Evolutionary conservation across 768 basidiomycete genomes (phyloP).

Genomic region (Bullera alba): DNA sequence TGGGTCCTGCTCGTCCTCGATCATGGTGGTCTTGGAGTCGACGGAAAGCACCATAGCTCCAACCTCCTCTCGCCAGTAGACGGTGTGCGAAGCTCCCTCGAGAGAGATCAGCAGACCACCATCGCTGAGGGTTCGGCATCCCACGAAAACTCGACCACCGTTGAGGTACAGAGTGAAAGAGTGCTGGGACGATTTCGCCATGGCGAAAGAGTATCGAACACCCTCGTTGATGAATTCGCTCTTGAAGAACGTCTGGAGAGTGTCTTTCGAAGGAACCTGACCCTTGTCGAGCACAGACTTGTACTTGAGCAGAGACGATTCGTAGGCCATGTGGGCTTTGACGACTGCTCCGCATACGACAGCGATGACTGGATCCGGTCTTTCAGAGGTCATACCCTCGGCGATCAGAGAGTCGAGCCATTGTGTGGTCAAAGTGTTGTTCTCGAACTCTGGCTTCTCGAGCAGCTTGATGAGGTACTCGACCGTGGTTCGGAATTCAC

Average conservation of each 20-base stretch:
- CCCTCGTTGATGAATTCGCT: slow-evolving; percentile 98
- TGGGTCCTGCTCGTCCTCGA: slow-evolving; percentile 98
- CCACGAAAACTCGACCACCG: slow-evolving; percentile 85
- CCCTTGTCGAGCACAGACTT: slow-evolving; percentile 94
- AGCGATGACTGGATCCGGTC: slow-evolving; percentile 84
- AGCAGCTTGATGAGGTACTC: slow-evolving; percentile 98
- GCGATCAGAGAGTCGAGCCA: slow-evolving; percentile 98
- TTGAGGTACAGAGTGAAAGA: slow-evolving; percentile 94
- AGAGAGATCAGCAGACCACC: slow-evolving; percentile 87
- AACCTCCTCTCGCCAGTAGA: slow-evolving; percentile 98
- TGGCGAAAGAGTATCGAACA: slow-evolving; percentile 88
- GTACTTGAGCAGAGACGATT: slow-evolving; percentile 86
- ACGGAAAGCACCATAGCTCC: slow-evolving; percentile 78
- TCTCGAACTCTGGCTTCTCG: slow-evolving; percentile 89
- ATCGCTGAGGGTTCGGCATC: slow-evolving; percentile 84
- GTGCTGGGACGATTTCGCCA: slow-evolving; percentile 77
- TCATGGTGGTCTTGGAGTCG: slow-evolving; percentile 94
- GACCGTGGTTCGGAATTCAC: slow-evolving; percentile 96
- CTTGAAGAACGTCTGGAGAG: slow-evolving; percentile 91
- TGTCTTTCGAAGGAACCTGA: slow-evolving; percentile 89
- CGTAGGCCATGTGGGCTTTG: slow-evolving; percentile 84
- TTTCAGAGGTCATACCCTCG: slow-evolving; percentile 92
- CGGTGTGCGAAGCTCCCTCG: slow-evolving; percentile 89
- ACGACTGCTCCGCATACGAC: slow-evolving; percentile 94
- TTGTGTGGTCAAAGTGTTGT: slow-evolving; percentile 95